Percentiles rank a stretch among this genome's conserved stretches.
Evolutionary conservation across 352 stramenopile genomes (phyloP).

Genomic region (Pythium utonaiense): DNA sequence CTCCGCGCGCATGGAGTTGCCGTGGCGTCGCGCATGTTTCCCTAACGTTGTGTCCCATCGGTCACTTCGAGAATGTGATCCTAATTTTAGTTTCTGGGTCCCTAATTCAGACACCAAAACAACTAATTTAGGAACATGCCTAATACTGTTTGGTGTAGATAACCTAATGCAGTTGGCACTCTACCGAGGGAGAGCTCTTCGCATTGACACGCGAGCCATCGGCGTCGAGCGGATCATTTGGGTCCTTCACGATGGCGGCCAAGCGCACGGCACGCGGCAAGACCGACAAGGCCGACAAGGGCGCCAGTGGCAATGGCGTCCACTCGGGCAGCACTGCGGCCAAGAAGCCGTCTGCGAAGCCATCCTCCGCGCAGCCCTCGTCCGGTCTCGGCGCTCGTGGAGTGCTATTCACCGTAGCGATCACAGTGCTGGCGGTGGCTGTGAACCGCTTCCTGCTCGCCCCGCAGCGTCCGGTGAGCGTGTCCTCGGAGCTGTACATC

Average conservation of each 20-base stretch:
- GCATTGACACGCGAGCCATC: neutral
- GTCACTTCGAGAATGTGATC: too few species aligned
- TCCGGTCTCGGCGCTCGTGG: neutral
- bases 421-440: conserved; percentile 8
- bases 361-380: too few species aligned
- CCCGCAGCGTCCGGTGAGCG: neutral
- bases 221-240: too few species aligned
- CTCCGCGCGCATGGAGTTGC: too few species aligned
- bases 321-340: too few species aligned
- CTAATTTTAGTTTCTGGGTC: too few species aligned
- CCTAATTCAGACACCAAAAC: too few species aligned
- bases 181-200: neutral
- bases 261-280: conserved; percentile 9
- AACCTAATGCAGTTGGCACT: neutral
- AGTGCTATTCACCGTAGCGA: conserved; percentile 5
- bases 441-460: conserved; percentile 15
- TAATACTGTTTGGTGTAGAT: too few species aligned
- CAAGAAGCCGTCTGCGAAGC: too few species aligned
- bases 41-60: too few species aligned
- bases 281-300: conserved; percentile 1
- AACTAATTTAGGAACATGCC: too few species aligned
- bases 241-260: conserved; percentile 12
- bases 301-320: neutral
- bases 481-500: conserved; percentile 19
- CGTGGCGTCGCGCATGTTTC: too few species aligned